Evolutionary conservation across 257 asterid species (phyloP).

Genomic region (Ilex aquifolium): DNA sequence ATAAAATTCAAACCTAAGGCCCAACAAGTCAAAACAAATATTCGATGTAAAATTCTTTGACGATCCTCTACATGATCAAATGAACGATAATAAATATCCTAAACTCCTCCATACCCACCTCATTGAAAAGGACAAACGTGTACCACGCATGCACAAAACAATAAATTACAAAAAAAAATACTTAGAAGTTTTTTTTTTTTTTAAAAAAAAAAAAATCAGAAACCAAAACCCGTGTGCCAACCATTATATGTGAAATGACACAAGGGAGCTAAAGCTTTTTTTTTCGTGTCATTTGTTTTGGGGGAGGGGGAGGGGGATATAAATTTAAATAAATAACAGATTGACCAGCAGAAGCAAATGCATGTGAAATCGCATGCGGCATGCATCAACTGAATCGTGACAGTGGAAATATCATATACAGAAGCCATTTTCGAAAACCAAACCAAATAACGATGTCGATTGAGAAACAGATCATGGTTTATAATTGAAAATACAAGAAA

Average conservation of each 20-base stretch:
- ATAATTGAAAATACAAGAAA: neutral
- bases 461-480: neutral
- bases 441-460: neutral
- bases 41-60: neutral
- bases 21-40: conserved; percentile 10
- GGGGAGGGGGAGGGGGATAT: neutral
- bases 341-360: neutral
- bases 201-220: neutral
- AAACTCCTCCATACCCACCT: neutral
- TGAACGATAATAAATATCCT: neutral
- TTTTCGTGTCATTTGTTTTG: neutral
- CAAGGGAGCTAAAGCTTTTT: neutral
- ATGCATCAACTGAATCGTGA: neutral
- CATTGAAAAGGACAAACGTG: conserved; percentile 1
- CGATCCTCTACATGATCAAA: neutral
- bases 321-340: neutral
- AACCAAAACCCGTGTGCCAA: neutral
- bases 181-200: neutral
- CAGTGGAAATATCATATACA: neutral
- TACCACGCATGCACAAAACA: neutral
- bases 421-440: neutral
- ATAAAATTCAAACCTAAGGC: conserved; percentile 5
- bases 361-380: neutral
- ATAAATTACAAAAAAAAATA: neutral
- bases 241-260: neutral